Conservation (phyloP, 768 basidiomycete genomes). For the Boletus eberwhitei region DNA sequence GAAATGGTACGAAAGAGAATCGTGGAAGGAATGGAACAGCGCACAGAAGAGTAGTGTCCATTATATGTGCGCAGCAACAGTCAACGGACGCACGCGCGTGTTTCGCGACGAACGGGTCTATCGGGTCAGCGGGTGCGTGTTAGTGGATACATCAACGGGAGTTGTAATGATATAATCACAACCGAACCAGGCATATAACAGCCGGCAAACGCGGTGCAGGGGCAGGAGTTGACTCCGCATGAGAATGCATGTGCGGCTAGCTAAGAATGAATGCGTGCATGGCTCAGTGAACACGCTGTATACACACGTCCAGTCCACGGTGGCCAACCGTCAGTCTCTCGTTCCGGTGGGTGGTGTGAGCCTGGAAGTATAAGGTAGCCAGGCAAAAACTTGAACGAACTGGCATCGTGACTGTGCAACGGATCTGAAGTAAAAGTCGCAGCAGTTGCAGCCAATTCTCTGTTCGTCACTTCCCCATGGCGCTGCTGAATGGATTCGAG, state of each 20-base stretch:
- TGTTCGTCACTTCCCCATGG: not conserved
- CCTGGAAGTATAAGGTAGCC: not conserved
- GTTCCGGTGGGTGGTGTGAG: not conserved
- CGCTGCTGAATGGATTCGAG: not conserved
- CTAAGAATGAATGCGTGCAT: conserved; percentile 13
- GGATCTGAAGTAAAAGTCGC: not conserved
- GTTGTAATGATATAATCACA: conserved; percentile 4
- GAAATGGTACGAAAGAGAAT: conserved; percentile 1
- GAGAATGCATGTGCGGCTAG: conserved; percentile 12
- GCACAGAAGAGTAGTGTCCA: conserved; percentile 5
- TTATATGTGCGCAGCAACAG: conserved; percentile 23
- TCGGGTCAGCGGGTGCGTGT: conserved; percentile 9
- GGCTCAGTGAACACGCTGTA: conserved; percentile 12
- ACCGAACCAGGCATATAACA: conserved; percentile 3
- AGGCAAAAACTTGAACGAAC: not conserved
- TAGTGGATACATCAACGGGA: conserved; percentile 4
- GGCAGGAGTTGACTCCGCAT: conserved; percentile 13
- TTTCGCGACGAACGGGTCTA: conserved; percentile 14
- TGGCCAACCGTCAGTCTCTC: not conserved
- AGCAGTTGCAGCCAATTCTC: not conserved
- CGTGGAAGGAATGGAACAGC: conserved; percentile 11
- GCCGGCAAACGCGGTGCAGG: conserved; percentile 17
- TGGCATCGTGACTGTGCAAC: not conserved
- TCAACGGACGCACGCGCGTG: conserved; percentile 9
- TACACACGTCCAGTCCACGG: conserved; percentile 4